A percentile compares a stretch with the other conserved stretches of the same genome.
Evolutionary conservation across 345 rosid species (phyloP).

Genomic region (Populus euphratica): DNA sequence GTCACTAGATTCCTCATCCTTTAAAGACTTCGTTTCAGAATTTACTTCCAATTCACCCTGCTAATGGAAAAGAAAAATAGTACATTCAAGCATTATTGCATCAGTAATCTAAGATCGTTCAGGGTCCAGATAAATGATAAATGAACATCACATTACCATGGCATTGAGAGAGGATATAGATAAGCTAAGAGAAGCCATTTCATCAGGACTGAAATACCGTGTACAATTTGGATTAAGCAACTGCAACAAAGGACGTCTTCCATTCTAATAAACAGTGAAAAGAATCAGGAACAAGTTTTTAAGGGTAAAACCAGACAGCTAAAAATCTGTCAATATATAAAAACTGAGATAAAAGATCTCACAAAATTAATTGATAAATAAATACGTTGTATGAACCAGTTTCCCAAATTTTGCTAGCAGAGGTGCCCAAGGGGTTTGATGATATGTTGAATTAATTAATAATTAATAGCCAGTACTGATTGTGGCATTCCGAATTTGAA

Average conservation of each 20-base stretch:
- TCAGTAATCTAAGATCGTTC: neutral
- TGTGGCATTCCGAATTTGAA: neutral
- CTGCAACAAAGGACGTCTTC: slow-evolving; percentile 72
- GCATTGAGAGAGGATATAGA: slow-evolving; percentile 58
- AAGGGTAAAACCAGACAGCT: neutral
- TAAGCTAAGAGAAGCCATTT: slow-evolving; percentile 58
- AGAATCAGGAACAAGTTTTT: slow-evolving; percentile 1
- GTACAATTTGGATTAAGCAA: slow-evolving; percentile 76
- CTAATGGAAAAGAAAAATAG: slow-evolving; percentile 10
- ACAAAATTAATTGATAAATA: neutral
- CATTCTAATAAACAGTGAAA: slow-evolving; percentile 46
- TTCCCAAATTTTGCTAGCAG: too few relatives aligned
- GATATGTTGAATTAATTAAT: neutral
- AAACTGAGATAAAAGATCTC: neutral
- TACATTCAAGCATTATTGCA: neutral
- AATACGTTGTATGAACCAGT: neutral
- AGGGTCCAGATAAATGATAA: neutral
- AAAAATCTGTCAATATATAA: neutral
- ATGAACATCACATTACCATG: slow-evolving; percentile 44
- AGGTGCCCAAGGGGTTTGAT: neutral
- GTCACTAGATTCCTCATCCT: slow-evolving; percentile 34
- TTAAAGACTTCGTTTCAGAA: slow-evolving; percentile 31
- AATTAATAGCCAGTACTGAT: neutral
- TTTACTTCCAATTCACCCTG: slow-evolving; percentile 49
- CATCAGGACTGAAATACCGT: slow-evolving; percentile 71